These are phyloP conservation scores for Plectosphaerella plurivora DNA, from an alignment of 2,329 filamentous ascomycete species.

Conservation along the genomic window DNA sequence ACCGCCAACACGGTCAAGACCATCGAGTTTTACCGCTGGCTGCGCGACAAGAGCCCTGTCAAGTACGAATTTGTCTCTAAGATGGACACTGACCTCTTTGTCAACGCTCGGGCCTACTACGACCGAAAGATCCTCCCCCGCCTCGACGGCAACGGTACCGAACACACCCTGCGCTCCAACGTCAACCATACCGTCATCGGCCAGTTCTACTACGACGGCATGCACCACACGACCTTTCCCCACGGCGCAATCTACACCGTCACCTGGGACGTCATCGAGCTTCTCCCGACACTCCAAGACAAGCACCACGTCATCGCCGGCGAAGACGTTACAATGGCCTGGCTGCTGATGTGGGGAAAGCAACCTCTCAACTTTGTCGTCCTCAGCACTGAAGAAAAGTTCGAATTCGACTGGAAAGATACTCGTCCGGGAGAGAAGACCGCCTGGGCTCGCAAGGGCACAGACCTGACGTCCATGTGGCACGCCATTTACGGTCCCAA, in stretches of 20 bases:
- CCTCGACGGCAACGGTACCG: slow-evolving; percentile 11
- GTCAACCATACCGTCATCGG: slow-evolving; percentile 21
- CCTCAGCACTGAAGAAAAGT: slow-evolving; percentile 19
- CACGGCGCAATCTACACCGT: slow-evolving; percentile 27
- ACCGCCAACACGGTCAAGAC: slow-evolving; percentile 28
- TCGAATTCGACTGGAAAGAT: slow-evolving; percentile 22
- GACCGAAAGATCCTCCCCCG: slow-evolving; percentile 18
- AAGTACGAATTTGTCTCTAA: slow-evolving; percentile 25
- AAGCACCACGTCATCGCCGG: slow-evolving; percentile 18
- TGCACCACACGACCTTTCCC: slow-evolving; percentile 19
- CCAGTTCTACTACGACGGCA: slow-evolving; percentile 19
- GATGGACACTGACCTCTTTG: slow-evolving; percentile 25
- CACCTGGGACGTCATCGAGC: slow-evolving; percentile 25
- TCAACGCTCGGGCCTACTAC: slow-evolving; percentile 25
- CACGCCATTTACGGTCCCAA: slow-evolving; percentile 18
- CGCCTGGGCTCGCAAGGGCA: slow-evolving; percentile 19
- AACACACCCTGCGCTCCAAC: slow-evolving; percentile 4
- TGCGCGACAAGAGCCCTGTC: slow-evolving; percentile 11
- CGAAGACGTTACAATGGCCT: slow-evolving; percentile 23
- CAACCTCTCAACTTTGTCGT: slow-evolving; percentile 29
- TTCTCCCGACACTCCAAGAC: slow-evolving; percentile 19
- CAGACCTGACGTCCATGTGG: slow-evolving; percentile 16
- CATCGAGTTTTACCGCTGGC: slow-evolving; percentile 25
- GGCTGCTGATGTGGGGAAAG: slow-evolving; percentile 19
- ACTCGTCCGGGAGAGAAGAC: slow-evolving; percentile 17